Evolutionary conservation across 768 basidiomycete species (phyloP), one percentile per base, ranked within the genome.

Genomic region (Mycena rebaudengoi): DNA sequence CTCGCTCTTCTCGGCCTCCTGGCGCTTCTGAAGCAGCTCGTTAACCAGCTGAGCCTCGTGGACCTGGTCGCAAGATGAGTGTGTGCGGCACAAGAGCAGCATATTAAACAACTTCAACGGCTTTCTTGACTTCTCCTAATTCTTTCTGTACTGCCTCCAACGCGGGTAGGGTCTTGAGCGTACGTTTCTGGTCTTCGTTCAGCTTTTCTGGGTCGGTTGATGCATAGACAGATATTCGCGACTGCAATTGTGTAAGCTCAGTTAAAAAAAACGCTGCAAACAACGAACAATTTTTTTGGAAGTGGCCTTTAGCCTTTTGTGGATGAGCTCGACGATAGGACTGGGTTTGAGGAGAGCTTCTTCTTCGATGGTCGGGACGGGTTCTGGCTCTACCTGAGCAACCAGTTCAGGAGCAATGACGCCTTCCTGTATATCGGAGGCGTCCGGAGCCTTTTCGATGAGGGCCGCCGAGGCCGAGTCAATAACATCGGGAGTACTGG

Each of bases 141-240:
- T 96, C 95, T 71, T 92, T 94, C 68, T 89, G 85, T 39, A 89
- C 82, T 11, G 89, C 91, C 71, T 96, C 94, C 21, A 96, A 80
- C 7, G 83, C 81, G 11, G 95, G 86, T 43, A 97, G 86, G 18
- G 86, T 88, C 66, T 87, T 91, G 53, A 96, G 70, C 2, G 85
- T 82, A 32, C 89, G 87, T 66, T 85, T 91, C 78, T 98, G 95
- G 76, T 97, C 96, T 40, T 95, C 92, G 66, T 97, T 94, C 55
- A 96, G 85, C 70, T 91, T 90, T 56, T 89, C 88, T 4, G 83
- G 75, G 26, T 88, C 87, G 20, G 85, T 89, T 4, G 86, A 70
- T 29, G 90, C 85, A 74, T 97, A 96, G 12, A 80, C 77, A 46
- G 88, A 80, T 81, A 94, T 86, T 65, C 95, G 88, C 64, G 83